Conservation (phyloP, 148 eudicot species). For the Heliamphora exappendiculata region DNA sequence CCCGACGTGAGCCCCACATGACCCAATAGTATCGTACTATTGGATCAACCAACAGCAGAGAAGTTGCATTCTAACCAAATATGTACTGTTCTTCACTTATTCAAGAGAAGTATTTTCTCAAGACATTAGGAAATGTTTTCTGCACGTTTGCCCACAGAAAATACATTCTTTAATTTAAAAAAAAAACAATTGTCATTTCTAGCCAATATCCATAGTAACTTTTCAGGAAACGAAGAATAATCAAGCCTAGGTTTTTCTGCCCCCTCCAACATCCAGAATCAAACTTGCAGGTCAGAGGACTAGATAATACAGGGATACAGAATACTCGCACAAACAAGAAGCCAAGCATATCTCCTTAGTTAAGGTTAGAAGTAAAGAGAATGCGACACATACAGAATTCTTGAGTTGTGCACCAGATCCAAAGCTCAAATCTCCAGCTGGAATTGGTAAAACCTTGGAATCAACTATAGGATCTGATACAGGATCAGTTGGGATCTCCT, state of each 20-base stretch:
- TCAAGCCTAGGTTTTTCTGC: background rate
- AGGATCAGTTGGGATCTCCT: conserved; percentile 90
- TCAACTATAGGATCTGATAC: conserved; percentile 90
- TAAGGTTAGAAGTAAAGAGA: conserved; percentile 3
- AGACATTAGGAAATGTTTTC: too few relatives aligned
- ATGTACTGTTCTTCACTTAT: background rate
- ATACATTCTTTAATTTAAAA: background rate
- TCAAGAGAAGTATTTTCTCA: too few relatives aligned
- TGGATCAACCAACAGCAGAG: too few relatives aligned
- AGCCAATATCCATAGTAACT: background rate
- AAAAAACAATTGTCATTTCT: background rate
- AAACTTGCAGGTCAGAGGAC: background rate
- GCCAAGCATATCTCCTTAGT: background rate
- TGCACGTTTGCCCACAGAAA: too few relatives aligned
- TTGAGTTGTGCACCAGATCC: conserved; percentile 97
- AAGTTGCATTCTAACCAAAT: background rate
- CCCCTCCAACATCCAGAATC: background rate
- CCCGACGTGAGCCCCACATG: too few relatives aligned
- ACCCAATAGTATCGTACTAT: too few relatives aligned
- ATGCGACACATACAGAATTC: conserved; percentile 55
- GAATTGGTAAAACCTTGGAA: conserved; percentile 79
- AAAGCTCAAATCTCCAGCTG: conserved; percentile 91
- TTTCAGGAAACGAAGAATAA: background rate
- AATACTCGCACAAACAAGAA: background rate
- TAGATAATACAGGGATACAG: background rate